Evolutionary conservation across 306 rosid species (phyloP), one percentile per base, ranked within the genome.

Genomic region (Fagus sylvatica): DNA sequence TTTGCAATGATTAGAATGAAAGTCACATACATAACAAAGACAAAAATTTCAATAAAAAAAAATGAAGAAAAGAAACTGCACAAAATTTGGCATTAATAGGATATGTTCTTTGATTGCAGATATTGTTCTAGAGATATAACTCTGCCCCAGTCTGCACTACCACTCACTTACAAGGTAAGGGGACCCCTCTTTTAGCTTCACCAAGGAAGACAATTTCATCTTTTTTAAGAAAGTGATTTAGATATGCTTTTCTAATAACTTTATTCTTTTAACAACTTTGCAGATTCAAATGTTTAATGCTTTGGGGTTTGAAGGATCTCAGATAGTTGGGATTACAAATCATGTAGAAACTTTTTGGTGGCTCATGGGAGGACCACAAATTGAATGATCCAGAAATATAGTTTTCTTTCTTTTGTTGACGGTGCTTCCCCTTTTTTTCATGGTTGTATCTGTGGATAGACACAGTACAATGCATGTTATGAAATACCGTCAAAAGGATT

Each of bases 81-180:
- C 12, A 37, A 66, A 17, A 40, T n/a, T 1, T 66, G 48, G 51
- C 33, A 66, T 8, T 78, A 66, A 85, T 46, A 33, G 40, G 54
- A 76, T 39, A 49, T n/a, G 78, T 81, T 64, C 76, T 22, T 28
- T 69, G 30, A 46, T 81, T 86, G 87, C 97, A 95, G 98, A 91
- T 86, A 95, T 95, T 84, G 98, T 95, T 69, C 95, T 95, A 40
- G 98, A 95, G 90, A 95, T 95, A 76, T 95, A 85, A 87, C 74
- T 72, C 56, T 53, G 17, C 81, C 42, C 69, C 41, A 11, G 68
- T 28, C 76, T 72, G 62, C 71, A 62, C 60, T 15, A 33, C 76
- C 82, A 56, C 62, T 76, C 82, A 30, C 72, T 79, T 49, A 61
- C 77, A 66, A 72, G 80, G 82, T 88, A 78, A 79, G 83, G 86